Base-by-base conservation (phyloP, 202 grass and related monocot genomes). In the Panicum hallii region DNA sequence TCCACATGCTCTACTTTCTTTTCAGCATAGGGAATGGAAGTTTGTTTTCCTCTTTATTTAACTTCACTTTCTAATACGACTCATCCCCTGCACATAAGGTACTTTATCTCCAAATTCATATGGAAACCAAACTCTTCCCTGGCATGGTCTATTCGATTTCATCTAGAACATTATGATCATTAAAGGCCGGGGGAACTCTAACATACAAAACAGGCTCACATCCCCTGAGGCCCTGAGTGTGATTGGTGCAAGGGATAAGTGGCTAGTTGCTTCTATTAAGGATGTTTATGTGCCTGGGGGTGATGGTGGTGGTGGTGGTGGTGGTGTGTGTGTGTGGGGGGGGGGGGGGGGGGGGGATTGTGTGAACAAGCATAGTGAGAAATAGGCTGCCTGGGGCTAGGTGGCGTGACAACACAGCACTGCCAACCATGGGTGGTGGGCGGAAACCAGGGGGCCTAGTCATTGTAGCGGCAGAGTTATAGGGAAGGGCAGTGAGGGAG, bases 101-200 rank as follows among this genome's bases (percentile, higher is more conserved):
- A 68, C 15, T 67, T 67, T 20, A 68, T 38, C 41, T 68, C 65
- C 20, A 68, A 20, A 44, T 68, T 68, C 40, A 44, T 44, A 68
- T 44, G 38, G 17, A 67, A 67, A 54, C 16, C 52, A 19, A 42
- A 42, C 4, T 47, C 7, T 47, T 70, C 26, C 47, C 22, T 26
- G 44, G 6, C 11, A 47, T 47, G 22, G 11, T 48, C 13, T 22
- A 58, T 58, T 4, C 2, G 1, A 28, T 61, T 23, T 49, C 52
- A 54, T n/a, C 12, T 47, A 70, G 67, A 23, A 14, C 44, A 20
- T 46, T 70, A 70, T 23, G 42, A 70, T 13, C 42, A 46, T 15
- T 46, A 70, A 43, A 19, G 16, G 34, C 3, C 34, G 2, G 34
- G 5, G 16, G 16, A 54, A 19, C 52, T 19, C 15, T 19, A 19